Base-by-base conservation (phyloP, 169 alveolate species). In the Neospora caninum region DNA sequence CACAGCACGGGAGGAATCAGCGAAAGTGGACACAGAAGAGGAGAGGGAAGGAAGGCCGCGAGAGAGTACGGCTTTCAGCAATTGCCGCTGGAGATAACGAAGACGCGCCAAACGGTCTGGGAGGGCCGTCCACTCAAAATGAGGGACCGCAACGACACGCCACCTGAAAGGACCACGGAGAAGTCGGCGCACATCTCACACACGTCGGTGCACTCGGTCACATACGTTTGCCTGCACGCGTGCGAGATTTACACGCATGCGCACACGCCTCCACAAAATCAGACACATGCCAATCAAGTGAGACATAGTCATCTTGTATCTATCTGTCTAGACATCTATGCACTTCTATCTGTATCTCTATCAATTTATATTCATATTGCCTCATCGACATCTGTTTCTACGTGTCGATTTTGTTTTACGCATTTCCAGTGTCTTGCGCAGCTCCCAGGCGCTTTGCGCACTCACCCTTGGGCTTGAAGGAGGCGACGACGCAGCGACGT, bases 31-130 rank as follows among this genome's bases (percentile, higher is more conserved):
- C n/a, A n/a, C n/a, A n/a, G n/a, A n/a, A n/a, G n/a, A n/a, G n/a
- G n/a, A 22, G 7, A 22, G 20, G 31, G 73, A 22, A 64, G 73
- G n/a, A 27, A 29, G 7, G 34, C 20, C 31, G 4, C n/a, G 25
- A 27, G 73, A 27, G 73, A 64, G n/a, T 7, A 78, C 43, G 4
- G 86, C 86, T n/a, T n/a, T 78, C 67, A 82, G 64, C 34, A 82
- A 67, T 18, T 82, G 53, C 42, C 89, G 89, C 67, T 49, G 89
- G 25, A 82, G 89, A 49, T 82, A 82, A 67, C 36, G 89, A 41
- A 42, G 69, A 64, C 64, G 2, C 29, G 54, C n/a, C 67, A 82
- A 49, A 16, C 89, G 89, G 10, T 42, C 89, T 29, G 67, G 69
- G 6, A 82, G 38, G 67, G 69, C 67, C 0, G 54, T 42, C 89